Evolutionary conservation across 2,329 filamentous ascomycete species (phyloP), one percentile per base, ranked within the genome.

Genomic region (Penicillium sp.): DNA sequence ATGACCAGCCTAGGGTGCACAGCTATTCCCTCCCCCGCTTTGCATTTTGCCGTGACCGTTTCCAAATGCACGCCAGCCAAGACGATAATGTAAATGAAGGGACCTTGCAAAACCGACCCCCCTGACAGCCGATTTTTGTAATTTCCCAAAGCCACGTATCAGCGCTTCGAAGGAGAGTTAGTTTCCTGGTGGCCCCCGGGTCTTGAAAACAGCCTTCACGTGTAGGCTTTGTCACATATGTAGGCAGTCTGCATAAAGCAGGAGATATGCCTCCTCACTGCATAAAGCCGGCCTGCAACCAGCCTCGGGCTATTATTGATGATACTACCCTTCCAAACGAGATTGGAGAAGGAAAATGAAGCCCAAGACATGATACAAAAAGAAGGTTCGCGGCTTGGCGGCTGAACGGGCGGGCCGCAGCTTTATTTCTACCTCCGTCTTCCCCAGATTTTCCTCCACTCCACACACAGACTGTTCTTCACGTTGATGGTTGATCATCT

Each of bases 391-490:
- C 26, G 26, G 42, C 14, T 30, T 30, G 23, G 28, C 7, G 20
- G 18, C 28, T 40, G 18, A 52, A 46, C 18, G 42, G 23, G 42
- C 18, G 38, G 43, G 38, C 40, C n/a, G n/a, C n/a, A 18, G 40
- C 11, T 8, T 42, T 42, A 42, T 42, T 42, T 42, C 40, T 54
- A 54, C 50, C 46, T 46, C 47, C 40, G 24, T 26, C 48, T 59
- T 59, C 56, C 56, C 56, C 56, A 59, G 56, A 59, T 51, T 55
- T 55, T 59, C 43, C 47, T 21, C 18, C 18, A 35, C 47, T 21
- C n/a, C 26, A 20, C 51, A 26, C 47, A 28, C 45, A 33, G 20
- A 18, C n/a, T 38, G 11, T 23, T 7, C 40, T 18, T 12, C 8
- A 8, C 16, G 14, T 38, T 43, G 9, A 16, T 52, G 50, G 20